phyloP scores from a whole-genome alignment of 2,329 filamentous ascomycete species.

The Pyrenochaeta sp. region DNA sequence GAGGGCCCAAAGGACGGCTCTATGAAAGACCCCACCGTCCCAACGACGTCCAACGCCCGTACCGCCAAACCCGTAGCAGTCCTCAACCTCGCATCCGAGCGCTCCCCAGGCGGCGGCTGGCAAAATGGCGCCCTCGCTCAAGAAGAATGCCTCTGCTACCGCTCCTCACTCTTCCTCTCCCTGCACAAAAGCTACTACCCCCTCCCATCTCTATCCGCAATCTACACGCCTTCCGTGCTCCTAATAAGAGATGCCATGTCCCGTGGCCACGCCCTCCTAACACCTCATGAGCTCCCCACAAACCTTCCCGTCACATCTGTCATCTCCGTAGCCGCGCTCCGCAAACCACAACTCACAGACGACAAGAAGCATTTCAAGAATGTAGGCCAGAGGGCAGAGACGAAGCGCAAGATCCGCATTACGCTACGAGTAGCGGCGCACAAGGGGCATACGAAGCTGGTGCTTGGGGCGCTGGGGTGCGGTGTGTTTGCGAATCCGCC shows the following conservation, averaged over 20 bases:
- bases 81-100: conserved; percentile 71
- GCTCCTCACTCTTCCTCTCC: conserved; percentile 63
- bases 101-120: conserved; percentile 70
- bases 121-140: conserved; percentile 69
- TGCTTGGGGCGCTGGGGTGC: conserved; percentile 75
- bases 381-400: conserved; percentile 59
- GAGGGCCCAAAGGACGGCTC: not conserved
- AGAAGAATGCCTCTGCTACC: conserved; percentile 74
- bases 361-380: conserved; percentile 26
- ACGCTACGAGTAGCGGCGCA: conserved; percentile 67
- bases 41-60: not conserved
- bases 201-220: conserved; percentile 57
- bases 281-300: conserved; percentile 31
- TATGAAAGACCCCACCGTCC: not conserved
- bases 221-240: conserved; percentile 69
- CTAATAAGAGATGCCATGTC: conserved; percentile 63
- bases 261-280: conserved; percentile 59
- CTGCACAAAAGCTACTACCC: conserved; percentile 63
- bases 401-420: conserved; percentile 70
- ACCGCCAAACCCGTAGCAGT: conserved; percentile 60
- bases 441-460: conserved; percentile 65
- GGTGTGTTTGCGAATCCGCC: conserved; percentile 72
- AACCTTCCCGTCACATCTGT: conserved; percentile 64
- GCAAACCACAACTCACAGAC: conserved; percentile 48
- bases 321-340: conserved; percentile 67